Conservation (phyloP, 2,329 filamentous ascomycete species). For the Sodiomyces alkalinus region DNA sequence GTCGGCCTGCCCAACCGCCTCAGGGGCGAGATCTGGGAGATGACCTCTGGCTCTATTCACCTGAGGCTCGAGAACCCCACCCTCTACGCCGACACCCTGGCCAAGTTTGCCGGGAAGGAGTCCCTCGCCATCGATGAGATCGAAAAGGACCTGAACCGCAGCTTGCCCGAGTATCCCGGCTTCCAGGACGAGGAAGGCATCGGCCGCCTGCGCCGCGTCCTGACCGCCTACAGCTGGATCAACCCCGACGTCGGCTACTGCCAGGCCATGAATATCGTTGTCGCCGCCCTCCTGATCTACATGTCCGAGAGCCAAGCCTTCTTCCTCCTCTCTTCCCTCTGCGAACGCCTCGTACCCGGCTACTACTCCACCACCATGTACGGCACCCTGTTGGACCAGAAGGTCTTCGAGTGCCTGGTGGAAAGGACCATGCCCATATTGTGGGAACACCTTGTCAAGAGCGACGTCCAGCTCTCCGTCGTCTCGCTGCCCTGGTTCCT, state of each 20-base stretch:
- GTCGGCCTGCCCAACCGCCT: slow-evolving; percentile 89
- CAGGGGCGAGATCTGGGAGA: slow-evolving; percentile 89
- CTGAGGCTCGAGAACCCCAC: slow-evolving; percentile 74
- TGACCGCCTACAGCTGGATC: slow-evolving; percentile 96
- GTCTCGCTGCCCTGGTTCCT: slow-evolving; percentile 97
- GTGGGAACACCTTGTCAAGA: slow-evolving; percentile 96
- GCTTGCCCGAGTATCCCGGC: slow-evolving; percentile 89
- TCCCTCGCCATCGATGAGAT: slow-evolving; percentile 97
- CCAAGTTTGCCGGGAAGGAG: slow-evolving; percentile 69
- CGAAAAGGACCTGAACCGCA: slow-evolving; percentile 93
- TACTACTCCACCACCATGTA: slow-evolving; percentile 99
- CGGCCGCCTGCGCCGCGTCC: slow-evolving; percentile 68
- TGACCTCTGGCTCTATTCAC: slow-evolving; percentile 83
- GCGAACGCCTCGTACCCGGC: slow-evolving; percentile 81
- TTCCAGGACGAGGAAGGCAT: slow-evolving; percentile 97
- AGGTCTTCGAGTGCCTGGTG: slow-evolving; percentile 95
- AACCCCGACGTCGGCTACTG: slow-evolving; percentile 95
- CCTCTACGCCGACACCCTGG: slow-evolving; percentile 69
- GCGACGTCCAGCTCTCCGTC: slow-evolving; percentile 91
- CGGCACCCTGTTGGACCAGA: slow-evolving; percentile 87
- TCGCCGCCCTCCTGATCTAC: slow-evolving; percentile 94
- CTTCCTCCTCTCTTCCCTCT: slow-evolving; percentile 80
- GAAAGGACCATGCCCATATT: slow-evolving; percentile 97
- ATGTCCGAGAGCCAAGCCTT: slow-evolving; percentile 95
- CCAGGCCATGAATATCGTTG: slow-evolving; percentile 99